Evolutionary conservation across 176 grass and related monocot genomes (phyloP), one percentile per base, ranked within the genome.

Genomic region (Aechmea fasciata): DNA sequence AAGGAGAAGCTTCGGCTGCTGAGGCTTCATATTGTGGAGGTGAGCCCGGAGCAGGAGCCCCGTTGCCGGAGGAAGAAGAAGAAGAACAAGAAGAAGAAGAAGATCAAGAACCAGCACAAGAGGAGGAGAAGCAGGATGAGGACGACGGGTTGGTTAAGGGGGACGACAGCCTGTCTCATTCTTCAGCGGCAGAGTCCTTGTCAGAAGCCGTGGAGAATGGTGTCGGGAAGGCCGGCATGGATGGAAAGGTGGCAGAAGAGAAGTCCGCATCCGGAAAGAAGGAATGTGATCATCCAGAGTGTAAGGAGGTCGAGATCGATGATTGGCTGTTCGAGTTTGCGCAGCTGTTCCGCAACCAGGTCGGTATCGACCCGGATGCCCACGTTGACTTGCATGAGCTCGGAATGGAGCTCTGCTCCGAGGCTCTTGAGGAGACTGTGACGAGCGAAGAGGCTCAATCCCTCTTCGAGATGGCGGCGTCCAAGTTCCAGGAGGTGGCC

Each of bases 261-360:
- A 76, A 4, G 8, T 8, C 10, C 25, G 17, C 64, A 8, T 48
- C 47, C n/a, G 68, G 55, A 23, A 85, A 82, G 76, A 92, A 97
- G 65, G 81, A 80, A 65, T 97, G 89, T 13, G 82, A 73, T 65
- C 94, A 97, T 85, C 71, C 89, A 1, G 94, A 92, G 77, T 97
- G 94, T 76, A 97, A 97, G 76, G 94, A 92, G 80, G 94, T 83
- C 48, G 94, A 97, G 71, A 78, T 97, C 77, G 94, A 97, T 66
- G 94, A 97, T 75, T 97, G 94, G 94, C 59, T 97, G 49, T 81
- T 97, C 75, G 87, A 97, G 33, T 97, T 92, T 74, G 86, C 86
- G 67, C 87, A 97, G n/a, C 52, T 97, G 71, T 97, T 92, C 85
- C 84, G 94, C 0, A 97, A 88, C n/a, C 94, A 97, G 78, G 84